Evolutionary conservation across 768 basidiomycete genomes (phyloP).

Genomic region (Botryobasidium botryosum): DNA sequence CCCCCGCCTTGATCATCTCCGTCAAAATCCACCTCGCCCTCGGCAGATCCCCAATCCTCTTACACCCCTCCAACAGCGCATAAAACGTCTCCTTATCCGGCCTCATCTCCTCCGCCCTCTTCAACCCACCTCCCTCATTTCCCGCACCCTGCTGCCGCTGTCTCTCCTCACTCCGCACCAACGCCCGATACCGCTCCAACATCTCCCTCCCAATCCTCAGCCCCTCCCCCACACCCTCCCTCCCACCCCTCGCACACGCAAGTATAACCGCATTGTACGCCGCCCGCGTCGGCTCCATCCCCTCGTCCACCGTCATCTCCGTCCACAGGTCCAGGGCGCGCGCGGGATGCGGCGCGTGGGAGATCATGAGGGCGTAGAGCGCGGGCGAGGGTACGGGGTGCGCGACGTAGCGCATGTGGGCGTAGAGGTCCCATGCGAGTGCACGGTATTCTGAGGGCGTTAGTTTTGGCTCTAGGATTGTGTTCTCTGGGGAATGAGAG

Average conservation of each 20-base stretch:
- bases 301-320: conserved; percentile 71
- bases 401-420: conserved; percentile 92
- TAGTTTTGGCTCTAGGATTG: too few relatives aligned
- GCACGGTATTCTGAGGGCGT: conserved; percentile 33
- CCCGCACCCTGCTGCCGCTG: too few relatives aligned
- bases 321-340: conserved; percentile 84
- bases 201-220: conserved; percentile 77
- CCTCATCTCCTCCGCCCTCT: conserved; percentile 33
- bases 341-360: conserved; percentile 35
- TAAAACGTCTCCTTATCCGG: conserved; percentile 58
- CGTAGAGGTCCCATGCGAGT: conserved; percentile 85
- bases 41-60: conserved; percentile 66
- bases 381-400: conserved; percentile 59
- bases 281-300: conserved; percentile 41
- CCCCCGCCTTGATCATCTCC: conserved; percentile 41
- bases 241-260: conserved; percentile 50
- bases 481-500: too few relatives aligned
- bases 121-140: too few relatives aligned
- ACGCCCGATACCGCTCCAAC: conserved; percentile 60
- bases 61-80: conserved; percentile 80
- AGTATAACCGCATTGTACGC: conserved; percentile 74
- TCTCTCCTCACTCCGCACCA: too few relatives aligned
- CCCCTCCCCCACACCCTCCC: conserved; percentile 57
- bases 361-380: conserved; percentile 78
- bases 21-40: conserved; percentile 82